Percentiles rank a stretch among this genome's conserved stretches.
phyloP scores from a whole-genome alignment of 306 rosid species.

The Quercus suber region DNA sequence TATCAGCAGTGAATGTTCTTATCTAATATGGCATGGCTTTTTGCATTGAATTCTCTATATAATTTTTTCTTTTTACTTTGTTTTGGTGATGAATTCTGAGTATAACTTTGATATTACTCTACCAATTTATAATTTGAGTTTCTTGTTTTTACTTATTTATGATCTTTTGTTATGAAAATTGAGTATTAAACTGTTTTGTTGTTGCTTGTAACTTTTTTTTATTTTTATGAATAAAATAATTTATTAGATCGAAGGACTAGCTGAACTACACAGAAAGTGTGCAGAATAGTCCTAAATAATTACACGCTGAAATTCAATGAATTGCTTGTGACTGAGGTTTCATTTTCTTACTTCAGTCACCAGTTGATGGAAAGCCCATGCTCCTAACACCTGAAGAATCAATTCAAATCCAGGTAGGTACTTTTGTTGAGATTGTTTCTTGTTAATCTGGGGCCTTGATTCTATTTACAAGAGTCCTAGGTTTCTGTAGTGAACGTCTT shows the following conservation, averaged over 20 bases:
- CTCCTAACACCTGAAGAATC: slow-evolving; percentile 97
- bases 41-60: background rate
- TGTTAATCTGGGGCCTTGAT: background rate
- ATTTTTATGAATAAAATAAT: no score
- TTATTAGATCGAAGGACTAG: no score
- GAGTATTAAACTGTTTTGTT: slow-evolving; percentile 14
- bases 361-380: slow-evolving; percentile 98
- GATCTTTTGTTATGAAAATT: background rate
- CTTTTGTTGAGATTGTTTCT: background rate
- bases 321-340: slow-evolving; percentile 20
- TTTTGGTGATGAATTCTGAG: background rate
- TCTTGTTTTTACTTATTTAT: background rate
- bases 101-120: background rate
- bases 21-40: background rate
- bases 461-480: background rate
- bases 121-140: background rate
- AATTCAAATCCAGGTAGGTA: slow-evolving; percentile 84
- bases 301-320: no score
- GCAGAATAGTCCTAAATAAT: no score
- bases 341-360: slow-evolving; percentile 61
- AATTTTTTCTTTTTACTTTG: background rate
- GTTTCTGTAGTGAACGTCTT: background rate
- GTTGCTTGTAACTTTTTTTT: slow-evolving; percentile 18
- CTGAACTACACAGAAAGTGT: no score
- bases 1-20: background rate